phyloP scores from a whole-genome alignment of 2,329 filamentous ascomycete genomes.

The Aspergillus viridinutans region DNA sequence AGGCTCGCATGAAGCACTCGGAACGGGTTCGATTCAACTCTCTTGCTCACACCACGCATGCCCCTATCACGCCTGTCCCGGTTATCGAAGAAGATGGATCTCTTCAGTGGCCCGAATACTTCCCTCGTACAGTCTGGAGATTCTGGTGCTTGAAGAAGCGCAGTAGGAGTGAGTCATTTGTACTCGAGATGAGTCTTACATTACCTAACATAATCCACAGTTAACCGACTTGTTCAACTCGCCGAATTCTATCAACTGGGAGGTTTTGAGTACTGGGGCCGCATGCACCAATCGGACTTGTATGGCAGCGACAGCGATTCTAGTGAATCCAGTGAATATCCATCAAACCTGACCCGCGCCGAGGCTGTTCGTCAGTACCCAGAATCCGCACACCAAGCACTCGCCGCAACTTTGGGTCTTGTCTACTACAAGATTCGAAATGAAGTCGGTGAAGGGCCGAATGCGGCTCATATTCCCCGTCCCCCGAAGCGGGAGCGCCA shows the following conservation, averaged over 20 bases:
- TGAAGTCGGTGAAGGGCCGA: constrained; percentile 33
- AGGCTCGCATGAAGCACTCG: constrained; percentile 32
- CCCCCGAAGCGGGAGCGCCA: constrained; percentile 36
- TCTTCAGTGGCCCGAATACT: constrained; percentile 34
- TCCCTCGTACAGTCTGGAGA: constrained; percentile 37
- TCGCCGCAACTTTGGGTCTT: constrained; percentile 38
- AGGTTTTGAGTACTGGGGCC: constrained; percentile 37
- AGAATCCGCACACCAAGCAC: constrained; percentile 38
- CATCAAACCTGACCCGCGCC: constrained; percentile 30
- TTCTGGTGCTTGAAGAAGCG: constrained; percentile 42
- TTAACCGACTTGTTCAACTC: constrained; percentile 35
- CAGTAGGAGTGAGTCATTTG: constrained; percentile 32
- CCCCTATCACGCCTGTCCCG: constrained; percentile 36
- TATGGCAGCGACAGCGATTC: constrained; percentile 35
- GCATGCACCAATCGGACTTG: constrained; percentile 29
- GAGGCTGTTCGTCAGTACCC: constrained; percentile 35
- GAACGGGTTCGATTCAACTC: constrained; percentile 40
- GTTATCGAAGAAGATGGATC: constrained; percentile 32
- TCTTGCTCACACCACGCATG: constrained; percentile 34
- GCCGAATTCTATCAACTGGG: constrained; percentile 39
- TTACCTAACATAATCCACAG: constrained; percentile 19
- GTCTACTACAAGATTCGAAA: constrained; percentile 41
- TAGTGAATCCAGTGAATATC: constrained; percentile 36
- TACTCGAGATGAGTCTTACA: not conserved
- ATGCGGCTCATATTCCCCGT: constrained; percentile 20